phyloP scores from a whole-genome alignment of 306 rosid genomes.

The Pterocarpus macrocarpus region DNA sequence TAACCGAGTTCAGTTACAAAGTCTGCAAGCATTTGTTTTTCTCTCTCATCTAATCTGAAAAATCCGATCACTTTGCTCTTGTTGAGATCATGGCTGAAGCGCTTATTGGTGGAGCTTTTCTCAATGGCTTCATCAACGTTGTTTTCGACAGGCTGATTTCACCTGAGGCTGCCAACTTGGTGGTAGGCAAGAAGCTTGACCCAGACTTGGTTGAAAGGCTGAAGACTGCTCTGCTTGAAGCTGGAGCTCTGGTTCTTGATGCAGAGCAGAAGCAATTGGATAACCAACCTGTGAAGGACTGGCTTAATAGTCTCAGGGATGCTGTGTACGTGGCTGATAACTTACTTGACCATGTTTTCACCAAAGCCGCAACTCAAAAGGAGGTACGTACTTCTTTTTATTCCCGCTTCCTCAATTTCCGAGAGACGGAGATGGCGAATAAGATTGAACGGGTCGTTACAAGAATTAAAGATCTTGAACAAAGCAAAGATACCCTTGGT shows the following conservation, averaged over 20 bases:
- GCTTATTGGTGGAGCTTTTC: background rate
- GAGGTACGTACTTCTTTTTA: background rate
- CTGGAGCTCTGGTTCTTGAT: background rate
- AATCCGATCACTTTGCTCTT: no score
- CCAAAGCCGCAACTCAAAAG: background rate
- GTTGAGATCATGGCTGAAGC: background rate
- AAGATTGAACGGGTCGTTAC: background rate
- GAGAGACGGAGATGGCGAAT: background rate
- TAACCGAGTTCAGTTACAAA: no score
- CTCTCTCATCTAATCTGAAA: background rate
- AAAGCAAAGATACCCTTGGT: background rate
- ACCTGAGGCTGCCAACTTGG: background rate
- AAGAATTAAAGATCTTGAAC: background rate
- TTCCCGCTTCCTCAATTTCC: background rate
- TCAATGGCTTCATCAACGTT: background rate
- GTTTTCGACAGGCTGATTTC: background rate
- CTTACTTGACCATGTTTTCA: slow-evolving; percentile 39
- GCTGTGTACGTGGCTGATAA: slow-evolving; percentile 6
- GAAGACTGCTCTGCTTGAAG: background rate
- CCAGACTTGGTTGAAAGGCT: background rate
- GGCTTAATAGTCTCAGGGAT: background rate
- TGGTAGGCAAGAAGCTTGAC: background rate
- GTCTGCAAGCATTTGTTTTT: no score
- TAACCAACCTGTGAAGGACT: background rate
- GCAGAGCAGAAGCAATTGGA: background rate